Evolutionary conservation across 163 green algal genomes (phyloP), one percentile per base, ranked within the genome.

Genomic region (Chlamydomonas reinhardtii): DNA sequence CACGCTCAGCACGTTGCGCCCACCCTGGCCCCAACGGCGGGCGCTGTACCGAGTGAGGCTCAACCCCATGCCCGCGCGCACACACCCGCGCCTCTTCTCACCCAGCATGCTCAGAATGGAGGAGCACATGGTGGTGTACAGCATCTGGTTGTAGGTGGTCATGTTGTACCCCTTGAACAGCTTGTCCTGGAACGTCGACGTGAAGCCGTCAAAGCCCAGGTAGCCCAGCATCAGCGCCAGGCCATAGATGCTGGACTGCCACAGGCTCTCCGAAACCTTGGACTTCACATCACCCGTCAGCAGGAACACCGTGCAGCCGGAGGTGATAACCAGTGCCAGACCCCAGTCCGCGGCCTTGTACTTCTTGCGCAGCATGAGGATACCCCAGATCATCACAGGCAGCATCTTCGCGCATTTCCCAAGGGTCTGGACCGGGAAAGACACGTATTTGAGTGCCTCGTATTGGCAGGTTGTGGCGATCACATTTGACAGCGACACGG

Each of bases 181-280:
- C 89, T 95, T 96, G 82, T 98, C 97, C 93, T 99, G 98, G 87
- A 99, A 99, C 16, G 97, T 99, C 56, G 96, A 99, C 4, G 98
- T 99, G 95, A 99, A 99, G 59, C 98, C 98, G 88, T 99, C 98
- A 85, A 98, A 98, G 27, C 86, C 93, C 16, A 99, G 94, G 92
- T 99, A 99, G 17, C 94, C 95, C 22, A 96, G 64, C 98, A 99
- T 99, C 29, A 99, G 93, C 52, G 91, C 32, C n/a, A 97, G 20
- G n/a, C 97, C 97, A 56, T 85, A 94, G 19, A 93, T 65, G 76
- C 86, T 92, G 86, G 66, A 88, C 31, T 77, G 52, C 83, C 74
- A 83, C 25, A 83, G 54, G 73, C 83, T 88, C 72, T 83, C 83
- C 5, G 74, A 88, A 27, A 90, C 90, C 83, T 91, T 93, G 24